These are phyloP conservation scores for Herpetomonas tarakana DNA, from an alignment of 208 protist species.

Conservation along the genomic window DNA sequence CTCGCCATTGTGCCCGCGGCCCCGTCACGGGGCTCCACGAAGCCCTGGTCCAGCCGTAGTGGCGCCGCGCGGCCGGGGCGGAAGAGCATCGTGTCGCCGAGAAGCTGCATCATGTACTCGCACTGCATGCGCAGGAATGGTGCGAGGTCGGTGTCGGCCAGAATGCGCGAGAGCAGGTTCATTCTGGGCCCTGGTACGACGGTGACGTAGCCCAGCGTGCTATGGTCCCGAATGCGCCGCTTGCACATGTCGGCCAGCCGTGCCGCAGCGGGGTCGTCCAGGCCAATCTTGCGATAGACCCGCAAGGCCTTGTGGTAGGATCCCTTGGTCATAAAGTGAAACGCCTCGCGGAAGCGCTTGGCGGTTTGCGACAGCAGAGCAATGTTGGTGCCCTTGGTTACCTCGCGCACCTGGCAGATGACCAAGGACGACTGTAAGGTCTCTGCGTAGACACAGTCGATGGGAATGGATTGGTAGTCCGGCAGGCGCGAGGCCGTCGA, in stretches of 20 bases:
- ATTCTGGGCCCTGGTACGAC: neutral
- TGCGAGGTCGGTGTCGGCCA: constrained; percentile 3
- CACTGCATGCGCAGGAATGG: neutral
- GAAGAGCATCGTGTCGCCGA: neutral
- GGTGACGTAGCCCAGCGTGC: constrained; percentile 12
- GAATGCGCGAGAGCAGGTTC: constrained; percentile 10
- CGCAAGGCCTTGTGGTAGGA: constrained; percentile 35
- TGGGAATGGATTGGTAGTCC: constrained; percentile 31
- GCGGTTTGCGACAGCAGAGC: constrained; percentile 13
- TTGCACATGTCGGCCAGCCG: constrained; percentile 33
- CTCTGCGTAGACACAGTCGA: constrained; percentile 21
- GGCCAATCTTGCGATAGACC: constrained; percentile 20
- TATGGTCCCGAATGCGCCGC: constrained; percentile 15
- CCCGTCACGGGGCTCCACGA: neutral
- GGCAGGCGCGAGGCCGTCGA: constrained; percentile 33
- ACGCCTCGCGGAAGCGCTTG: constrained; percentile 45
- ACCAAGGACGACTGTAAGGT: constrained; percentile 21
- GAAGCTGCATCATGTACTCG: neutral
- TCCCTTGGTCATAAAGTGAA: constrained; percentile 43
- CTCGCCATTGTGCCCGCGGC: neutral
- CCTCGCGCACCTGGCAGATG: constrained; percentile 43
- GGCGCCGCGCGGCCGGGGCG: neutral
- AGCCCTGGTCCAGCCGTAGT: neutral
- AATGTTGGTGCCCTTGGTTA: neutral
- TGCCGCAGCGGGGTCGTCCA: constrained; percentile 20